Evolutionary conservation across 1,139 yeast genomes (phyloP).

Genomic region (Meyerozyma smithsonii): DNA sequence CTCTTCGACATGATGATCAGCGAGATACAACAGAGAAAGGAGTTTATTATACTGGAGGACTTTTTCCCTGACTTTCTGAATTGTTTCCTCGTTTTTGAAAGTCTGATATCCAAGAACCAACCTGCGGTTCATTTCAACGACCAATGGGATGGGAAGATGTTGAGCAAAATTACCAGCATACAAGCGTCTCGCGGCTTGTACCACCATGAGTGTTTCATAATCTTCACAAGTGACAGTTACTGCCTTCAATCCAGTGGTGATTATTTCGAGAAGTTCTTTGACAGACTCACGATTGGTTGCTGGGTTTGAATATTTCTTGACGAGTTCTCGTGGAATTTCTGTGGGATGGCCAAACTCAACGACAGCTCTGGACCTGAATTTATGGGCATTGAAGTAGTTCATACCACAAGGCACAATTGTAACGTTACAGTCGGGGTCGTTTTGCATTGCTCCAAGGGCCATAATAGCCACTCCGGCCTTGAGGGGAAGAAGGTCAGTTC

Average conservation of each 20-base stretch:
- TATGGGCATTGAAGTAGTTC: constrained; percentile 96
- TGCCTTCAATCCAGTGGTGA: constrained; percentile 73
- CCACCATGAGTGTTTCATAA: constrained; percentile 85
- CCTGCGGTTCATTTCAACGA: constrained; percentile 86
- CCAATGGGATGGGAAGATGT: constrained; percentile 62
- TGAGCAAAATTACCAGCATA: constrained; percentile 57
- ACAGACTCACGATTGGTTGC: constrained; percentile 45
- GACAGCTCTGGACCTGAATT: constrained; percentile 90
- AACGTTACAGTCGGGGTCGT: constrained; percentile 32
- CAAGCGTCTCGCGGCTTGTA: constrained; percentile 89
- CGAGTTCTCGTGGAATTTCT: constrained; percentile 58
- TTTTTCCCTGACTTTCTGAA: constrained; percentile 53
- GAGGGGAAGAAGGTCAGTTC: constrained; percentile 83
- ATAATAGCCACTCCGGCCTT: constrained; percentile 97
- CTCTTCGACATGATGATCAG: constrained; percentile 85
- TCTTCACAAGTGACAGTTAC: constrained; percentile 93
- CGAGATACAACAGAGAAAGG: constrained; percentile 65
- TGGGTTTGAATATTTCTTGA: constrained; percentile 58
- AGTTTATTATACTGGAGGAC: constrained; percentile 66
- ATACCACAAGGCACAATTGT: constrained; percentile 93
- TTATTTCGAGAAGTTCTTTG: constrained; percentile 54
- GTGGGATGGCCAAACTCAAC: constrained; percentile 92
- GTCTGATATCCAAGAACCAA: constrained; percentile 74
- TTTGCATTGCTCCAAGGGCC: constrained; percentile 82
- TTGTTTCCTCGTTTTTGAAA: constrained; percentile 66